These are phyloP conservation scores for Leishmania tarentolae DNA, from an alignment of 208 protist species.

Conservation along the genomic window DNA sequence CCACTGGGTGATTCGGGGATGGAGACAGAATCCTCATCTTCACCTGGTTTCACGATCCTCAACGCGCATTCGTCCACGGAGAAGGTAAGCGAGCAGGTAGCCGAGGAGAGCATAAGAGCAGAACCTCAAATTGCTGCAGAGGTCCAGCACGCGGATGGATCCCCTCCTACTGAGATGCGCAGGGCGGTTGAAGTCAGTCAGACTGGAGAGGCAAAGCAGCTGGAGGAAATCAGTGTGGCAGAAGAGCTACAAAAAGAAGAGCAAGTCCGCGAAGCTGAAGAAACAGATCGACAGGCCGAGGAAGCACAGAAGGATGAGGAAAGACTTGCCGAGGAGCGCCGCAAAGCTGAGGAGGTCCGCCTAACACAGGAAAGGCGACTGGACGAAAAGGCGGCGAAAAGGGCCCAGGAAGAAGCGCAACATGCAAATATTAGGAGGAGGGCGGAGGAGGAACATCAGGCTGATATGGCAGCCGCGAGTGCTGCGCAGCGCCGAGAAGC, in stretches of 20 bases:
- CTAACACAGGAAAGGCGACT: constrained; percentile 6
- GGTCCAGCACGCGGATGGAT: neutral
- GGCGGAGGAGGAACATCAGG: constrained; percentile 4
- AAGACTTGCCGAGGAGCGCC: too few relatives aligned
- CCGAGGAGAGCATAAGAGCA: neutral
- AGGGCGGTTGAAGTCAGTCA: neutral
- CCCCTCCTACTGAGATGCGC: neutral
- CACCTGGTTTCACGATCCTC: neutral
- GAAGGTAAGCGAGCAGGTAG: neutral
- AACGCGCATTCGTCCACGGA: neutral
- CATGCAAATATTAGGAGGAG: neutral
- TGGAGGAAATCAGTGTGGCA: neutral
- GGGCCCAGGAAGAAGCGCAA: constrained; percentile 18
- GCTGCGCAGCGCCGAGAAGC: neutral
- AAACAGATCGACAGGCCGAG: constrained; percentile 4
- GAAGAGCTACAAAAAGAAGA: neutral
- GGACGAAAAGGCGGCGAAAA: constrained; percentile 14
- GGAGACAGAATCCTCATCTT: neutral
- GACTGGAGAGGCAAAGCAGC: neutral
- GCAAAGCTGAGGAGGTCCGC: neutral
- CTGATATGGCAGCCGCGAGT: constrained; percentile 6
- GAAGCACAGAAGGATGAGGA: too few relatives aligned
- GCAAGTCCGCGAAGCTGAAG: neutral
- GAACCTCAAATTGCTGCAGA: neutral
- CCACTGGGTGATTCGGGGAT: neutral